Conservation (phyloP, 257 asterid species). For the Gynochthodes officinalis region DNA sequence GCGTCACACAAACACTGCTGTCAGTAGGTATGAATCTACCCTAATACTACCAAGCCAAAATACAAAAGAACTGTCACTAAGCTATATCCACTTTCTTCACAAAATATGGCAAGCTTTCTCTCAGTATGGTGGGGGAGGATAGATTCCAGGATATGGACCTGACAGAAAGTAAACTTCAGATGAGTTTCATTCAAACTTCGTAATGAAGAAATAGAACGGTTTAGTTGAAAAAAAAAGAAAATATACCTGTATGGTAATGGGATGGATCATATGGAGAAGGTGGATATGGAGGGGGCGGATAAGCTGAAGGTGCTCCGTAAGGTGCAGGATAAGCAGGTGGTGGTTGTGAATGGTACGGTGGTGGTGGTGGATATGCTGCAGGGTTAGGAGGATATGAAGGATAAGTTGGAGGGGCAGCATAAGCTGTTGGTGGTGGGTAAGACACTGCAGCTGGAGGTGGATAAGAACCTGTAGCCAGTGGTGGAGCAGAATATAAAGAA, state of each 20-base stretch:
- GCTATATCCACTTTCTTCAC: background rate
- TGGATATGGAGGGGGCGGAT: conserved; percentile 32
- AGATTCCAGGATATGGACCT: conserved; percentile 44
- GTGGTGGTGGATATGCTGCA: conserved; percentile 30
- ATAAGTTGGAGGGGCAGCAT: conserved; percentile 29
- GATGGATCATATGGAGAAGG: conserved; percentile 29
- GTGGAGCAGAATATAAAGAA: conserved; percentile 30
- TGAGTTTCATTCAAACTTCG: background rate
- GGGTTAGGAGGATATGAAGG: conserved; percentile 30
- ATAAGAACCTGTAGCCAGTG: conserved; percentile 22
- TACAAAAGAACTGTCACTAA: conserved; percentile 8
- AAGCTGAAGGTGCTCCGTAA: conserved; percentile 29
- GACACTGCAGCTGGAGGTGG: conserved; percentile 10
- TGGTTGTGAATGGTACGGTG: conserved; percentile 25
- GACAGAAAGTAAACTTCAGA: background rate
- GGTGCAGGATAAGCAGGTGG: conserved; percentile 29
- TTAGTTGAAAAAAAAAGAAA: background rate
- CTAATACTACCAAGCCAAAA: background rate
- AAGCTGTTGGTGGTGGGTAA: conserved; percentile 24
- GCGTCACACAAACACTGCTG: background rate
- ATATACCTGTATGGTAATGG: conserved; percentile 39
- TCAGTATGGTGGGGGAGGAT: conserved; percentile 47
- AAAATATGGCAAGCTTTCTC: background rate
- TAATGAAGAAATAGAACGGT: conserved; percentile 2
- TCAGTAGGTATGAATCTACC: background rate